phyloP scores from a whole-genome alignment of 2,329 filamentous ascomycete genomes.

The Aspergillus cejpii region DNA sequence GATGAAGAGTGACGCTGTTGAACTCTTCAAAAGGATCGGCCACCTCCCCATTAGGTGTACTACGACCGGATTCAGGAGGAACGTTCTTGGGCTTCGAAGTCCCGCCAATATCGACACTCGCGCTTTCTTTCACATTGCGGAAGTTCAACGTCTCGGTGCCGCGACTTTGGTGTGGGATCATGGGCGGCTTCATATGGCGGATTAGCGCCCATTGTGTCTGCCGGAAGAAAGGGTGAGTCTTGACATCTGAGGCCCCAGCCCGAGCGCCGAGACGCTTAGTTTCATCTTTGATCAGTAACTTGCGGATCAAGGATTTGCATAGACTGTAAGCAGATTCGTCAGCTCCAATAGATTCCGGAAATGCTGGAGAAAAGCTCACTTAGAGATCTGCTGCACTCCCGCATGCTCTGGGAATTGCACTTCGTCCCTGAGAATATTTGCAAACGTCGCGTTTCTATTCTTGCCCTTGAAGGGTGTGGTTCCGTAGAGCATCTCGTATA shows the following conservation, averaged over 20 bases:
- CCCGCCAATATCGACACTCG: slow-evolving; percentile 67
- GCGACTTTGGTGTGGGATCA: slow-evolving; percentile 83
- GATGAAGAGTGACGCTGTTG: slow-evolving; percentile 94
- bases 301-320: slow-evolving; percentile 93
- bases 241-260: slow-evolving; percentile 93
- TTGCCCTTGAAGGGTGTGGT: slow-evolving; percentile 99
- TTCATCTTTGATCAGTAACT: slow-evolving; percentile 96
- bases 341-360: neutral
- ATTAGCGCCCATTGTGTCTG: slow-evolving; percentile 95
- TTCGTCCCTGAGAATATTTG: slow-evolving; percentile 91
- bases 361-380: slow-evolving; percentile 55
- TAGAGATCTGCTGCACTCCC: slow-evolving; percentile 77
- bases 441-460: slow-evolving; percentile 96
- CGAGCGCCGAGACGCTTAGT: slow-evolving; percentile 86
- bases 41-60: slow-evolving; percentile 74
- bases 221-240: slow-evolving; percentile 91
- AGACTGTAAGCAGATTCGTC: slow-evolving; percentile 52
- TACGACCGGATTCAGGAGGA: slow-evolving; percentile 74
- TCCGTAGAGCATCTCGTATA: slow-evolving; percentile 98
- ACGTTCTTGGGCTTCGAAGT: slow-evolving; percentile 61
- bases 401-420: slow-evolving; percentile 91
- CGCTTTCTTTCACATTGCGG: slow-evolving; percentile 94
- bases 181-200: slow-evolving; percentile 95
- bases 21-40: slow-evolving; percentile 96
- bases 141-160: slow-evolving; percentile 95